Evolutionary conservation across 2,329 filamentous ascomycete species (phyloP).

Genomic region (Didymellaceae sp.): DNA sequence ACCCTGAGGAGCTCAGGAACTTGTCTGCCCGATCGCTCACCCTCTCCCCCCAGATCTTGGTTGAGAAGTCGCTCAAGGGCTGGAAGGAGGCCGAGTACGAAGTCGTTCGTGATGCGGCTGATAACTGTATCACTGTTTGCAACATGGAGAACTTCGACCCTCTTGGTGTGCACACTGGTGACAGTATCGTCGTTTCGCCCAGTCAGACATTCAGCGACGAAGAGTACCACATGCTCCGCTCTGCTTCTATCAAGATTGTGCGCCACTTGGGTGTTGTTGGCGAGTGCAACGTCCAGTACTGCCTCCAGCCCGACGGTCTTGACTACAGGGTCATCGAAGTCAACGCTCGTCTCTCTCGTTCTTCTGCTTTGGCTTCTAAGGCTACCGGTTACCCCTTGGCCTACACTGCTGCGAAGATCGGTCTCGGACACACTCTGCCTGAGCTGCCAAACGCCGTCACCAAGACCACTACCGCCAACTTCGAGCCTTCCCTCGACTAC

Average conservation of each 20-base stretch:
- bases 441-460: constrained; percentile 98
- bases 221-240: constrained; percentile 99
- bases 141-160: constrained; percentile 99
- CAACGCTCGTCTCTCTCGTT: constrained; percentile 97
- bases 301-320: constrained; percentile 91
- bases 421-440: constrained; percentile 90
- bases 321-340: constrained; percentile 99
- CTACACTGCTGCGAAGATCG: constrained; percentile 98
- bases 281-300: constrained; percentile 99
- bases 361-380: constrained; percentile 95
- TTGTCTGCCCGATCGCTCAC: constrained; percentile 91
- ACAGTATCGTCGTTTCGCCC: constrained; percentile 97
- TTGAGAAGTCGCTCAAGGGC: constrained; percentile 98
- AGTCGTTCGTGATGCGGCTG: constrained; percentile 93
- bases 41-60: constrained; percentile 92
- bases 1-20: constrained; percentile 91
- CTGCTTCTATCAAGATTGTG: constrained; percentile 97
- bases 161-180: constrained; percentile 95
- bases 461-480: constrained; percentile 98
- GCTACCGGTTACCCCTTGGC: constrained; percentile 96
- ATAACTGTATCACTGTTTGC: constrained; percentile 99
- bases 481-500: constrained; percentile 96
- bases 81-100: constrained; percentile 99
- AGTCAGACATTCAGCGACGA: constrained; percentile 97
- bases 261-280: constrained; percentile 95